phyloP scores from a whole-genome alignment of 2,329 filamentous ascomycete species.

The Cryphonectria nitschkei region DNA sequence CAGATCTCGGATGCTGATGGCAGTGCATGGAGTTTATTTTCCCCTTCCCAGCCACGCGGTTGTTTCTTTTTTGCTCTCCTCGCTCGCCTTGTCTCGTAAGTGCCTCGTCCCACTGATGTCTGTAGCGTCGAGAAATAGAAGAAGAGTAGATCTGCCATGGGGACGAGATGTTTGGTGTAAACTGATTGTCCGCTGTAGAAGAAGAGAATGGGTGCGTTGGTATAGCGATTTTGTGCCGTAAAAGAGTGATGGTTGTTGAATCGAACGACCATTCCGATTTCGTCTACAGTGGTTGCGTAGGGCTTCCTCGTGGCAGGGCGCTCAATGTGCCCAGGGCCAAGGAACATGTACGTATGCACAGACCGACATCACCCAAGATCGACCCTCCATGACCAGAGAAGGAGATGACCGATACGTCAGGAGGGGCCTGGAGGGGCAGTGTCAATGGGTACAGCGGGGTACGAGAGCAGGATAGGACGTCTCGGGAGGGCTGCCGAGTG shows the following conservation, averaged over 20 bases:
- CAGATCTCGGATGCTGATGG: neutral
- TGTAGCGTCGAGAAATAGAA: neutral
- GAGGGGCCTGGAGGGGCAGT: slow-evolving; percentile 16
- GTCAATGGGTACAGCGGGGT: slow-evolving; percentile 10
- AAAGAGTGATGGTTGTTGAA: neutral
- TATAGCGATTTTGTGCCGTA: neutral
- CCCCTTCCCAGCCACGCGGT: neutral
- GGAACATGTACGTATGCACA: slow-evolving; percentile 5
- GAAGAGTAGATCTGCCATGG: neutral
- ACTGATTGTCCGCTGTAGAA: neutral
- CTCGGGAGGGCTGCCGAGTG: slow-evolving; percentile 17
- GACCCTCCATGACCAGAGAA: neutral
- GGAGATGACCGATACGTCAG: slow-evolving; percentile 21
- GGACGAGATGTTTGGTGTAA: slow-evolving; percentile 1
- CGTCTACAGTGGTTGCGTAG: neutral
- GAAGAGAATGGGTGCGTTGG: neutral
- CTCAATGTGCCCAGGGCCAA: neutral
- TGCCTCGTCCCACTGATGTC: neutral
- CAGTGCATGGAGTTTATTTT: neutral
- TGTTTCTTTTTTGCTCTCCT: neutral
- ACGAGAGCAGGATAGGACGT: neutral
- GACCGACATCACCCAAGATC: neutral
- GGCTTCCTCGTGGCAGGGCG: neutral
- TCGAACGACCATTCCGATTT: neutral
- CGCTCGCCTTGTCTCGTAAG: neutral